Evolutionary conservation across 164 flowering plant genomes (phyloP), one percentile per base, ranked within the genome.

Genomic region (Stephania yunnanensis): DNA sequence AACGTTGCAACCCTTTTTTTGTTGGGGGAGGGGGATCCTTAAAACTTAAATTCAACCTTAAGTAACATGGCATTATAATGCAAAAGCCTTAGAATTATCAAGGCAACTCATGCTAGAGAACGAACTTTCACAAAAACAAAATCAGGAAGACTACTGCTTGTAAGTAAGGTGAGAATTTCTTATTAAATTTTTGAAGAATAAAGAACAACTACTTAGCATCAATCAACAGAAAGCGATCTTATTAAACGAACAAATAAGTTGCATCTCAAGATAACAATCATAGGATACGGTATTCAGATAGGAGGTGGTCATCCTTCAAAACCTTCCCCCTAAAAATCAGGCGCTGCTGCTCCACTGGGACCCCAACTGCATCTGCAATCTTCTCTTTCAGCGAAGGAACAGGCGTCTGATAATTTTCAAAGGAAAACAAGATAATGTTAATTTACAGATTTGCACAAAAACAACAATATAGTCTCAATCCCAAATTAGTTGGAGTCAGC

Each of bases 281-380:
- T 12, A 86, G 97, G 99, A 96, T 96, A 96, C 99, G 89, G 66
- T 96, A 94, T 72, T 88, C 95, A 61, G 97, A 91, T 44, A 96
- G 93, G 45, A 73, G 85, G 66, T 91, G 93, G 68, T 92, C 89
- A 83, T 94, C 98, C 87, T 94, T 96, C 71, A 96, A 80, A 50
- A 94, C 98, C 85, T 86, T 96, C 76, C 99, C 99, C 84, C 98
- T 85, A 74, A 94, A 96, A 80, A 96, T 96, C 52, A 96, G 86
- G 12, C 99, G 87, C 79, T 96, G 99, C 84, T 89, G 97, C 79
- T 79, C 91, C 48, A 90, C 93, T 25, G 98, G 97, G 64, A 96
- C 80, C 72, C 94, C 94, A 75, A 85, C 76, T 55, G 86, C 79
- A 75, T 72, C 76, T 5, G 98, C 93, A 78, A 96, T 86, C 86